These are phyloP conservation scores for Sphaerobolus stellatus DNA, from an alignment of 1,284 basidiomycete genomes.

Conservation along the genomic window DNA sequence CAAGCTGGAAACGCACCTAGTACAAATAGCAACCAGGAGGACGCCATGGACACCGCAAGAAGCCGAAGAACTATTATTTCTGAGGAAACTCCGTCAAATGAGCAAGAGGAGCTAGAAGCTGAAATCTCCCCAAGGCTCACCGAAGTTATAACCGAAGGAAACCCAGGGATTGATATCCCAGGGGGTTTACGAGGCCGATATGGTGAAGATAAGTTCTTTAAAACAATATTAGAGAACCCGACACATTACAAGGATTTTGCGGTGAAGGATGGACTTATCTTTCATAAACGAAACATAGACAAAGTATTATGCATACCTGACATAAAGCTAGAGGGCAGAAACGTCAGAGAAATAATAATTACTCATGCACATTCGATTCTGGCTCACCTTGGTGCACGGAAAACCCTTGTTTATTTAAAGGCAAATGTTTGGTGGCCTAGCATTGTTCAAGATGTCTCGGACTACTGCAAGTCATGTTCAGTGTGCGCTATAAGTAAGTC, in stretches of 20 bases:
- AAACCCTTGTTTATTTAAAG: conserved; percentile 30
- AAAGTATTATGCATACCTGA: conserved; percentile 37
- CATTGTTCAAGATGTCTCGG: conserved; percentile 25
- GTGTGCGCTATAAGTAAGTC: conserved; percentile 32
- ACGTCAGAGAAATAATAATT: conserved; percentile 32
- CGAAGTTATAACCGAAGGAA: background rate
- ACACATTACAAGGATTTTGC: conserved; percentile 15
- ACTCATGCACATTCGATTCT: conserved; percentile 32
- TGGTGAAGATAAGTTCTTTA: conserved; percentile 12
- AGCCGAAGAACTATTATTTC: background rate
- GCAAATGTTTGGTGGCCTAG: conserved; percentile 38
- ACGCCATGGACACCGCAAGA: background rate
- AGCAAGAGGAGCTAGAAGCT: background rate
- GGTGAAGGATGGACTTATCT: conserved; percentile 6
- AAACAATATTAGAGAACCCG: conserved; percentile 8
- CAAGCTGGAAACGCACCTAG: background rate
- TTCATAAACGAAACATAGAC: conserved; percentile 5
- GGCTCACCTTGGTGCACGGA: conserved; percentile 33
- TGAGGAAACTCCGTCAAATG: background rate
- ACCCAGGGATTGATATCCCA: conserved; percentile 6
- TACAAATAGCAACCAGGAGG: background rate
- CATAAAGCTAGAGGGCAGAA: conserved; percentile 20
- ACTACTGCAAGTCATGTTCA: conserved; percentile 29
- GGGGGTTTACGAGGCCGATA: conserved; percentile 5
- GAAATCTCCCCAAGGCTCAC: background rate